phyloP scores from a whole-genome alignment of 345 rosid species.

The Erucastrum elatum region DNA sequence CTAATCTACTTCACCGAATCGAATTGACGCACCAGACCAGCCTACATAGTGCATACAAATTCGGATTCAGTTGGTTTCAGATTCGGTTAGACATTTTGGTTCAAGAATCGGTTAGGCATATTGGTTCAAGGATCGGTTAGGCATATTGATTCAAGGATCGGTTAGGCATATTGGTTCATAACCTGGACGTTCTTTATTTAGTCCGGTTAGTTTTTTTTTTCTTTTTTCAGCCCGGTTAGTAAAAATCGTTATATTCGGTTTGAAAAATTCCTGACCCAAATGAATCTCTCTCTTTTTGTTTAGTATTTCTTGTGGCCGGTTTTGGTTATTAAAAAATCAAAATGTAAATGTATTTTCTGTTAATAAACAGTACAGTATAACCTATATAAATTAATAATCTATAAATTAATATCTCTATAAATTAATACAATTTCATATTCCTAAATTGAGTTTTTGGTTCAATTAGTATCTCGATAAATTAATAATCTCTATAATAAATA shows the following conservation, averaged over 20 bases:
- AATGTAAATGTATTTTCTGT: no score
- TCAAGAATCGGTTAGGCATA: background rate
- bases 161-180: background rate
- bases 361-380: background rate
- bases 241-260: background rate
- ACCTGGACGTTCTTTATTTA: background rate
- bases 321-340: background rate
- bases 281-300: background rate
- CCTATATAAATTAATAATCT: no score
- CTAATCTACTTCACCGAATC: background rate
- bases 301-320: background rate
- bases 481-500: no score
- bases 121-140: background rate
- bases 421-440: no score
- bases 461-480: no score
- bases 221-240: background rate
- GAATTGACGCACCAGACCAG: background rate
- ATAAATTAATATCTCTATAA: no score
- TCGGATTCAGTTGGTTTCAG: background rate
- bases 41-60: background rate
- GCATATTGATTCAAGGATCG: background rate
- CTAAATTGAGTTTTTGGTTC: no score
- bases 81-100: background rate
- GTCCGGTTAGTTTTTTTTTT: background rate
- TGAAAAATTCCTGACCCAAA: background rate